Base-by-base conservation (phyloP, 495 filamentous ascomycete species). In the Pseudevernia furfuracea region DNA sequence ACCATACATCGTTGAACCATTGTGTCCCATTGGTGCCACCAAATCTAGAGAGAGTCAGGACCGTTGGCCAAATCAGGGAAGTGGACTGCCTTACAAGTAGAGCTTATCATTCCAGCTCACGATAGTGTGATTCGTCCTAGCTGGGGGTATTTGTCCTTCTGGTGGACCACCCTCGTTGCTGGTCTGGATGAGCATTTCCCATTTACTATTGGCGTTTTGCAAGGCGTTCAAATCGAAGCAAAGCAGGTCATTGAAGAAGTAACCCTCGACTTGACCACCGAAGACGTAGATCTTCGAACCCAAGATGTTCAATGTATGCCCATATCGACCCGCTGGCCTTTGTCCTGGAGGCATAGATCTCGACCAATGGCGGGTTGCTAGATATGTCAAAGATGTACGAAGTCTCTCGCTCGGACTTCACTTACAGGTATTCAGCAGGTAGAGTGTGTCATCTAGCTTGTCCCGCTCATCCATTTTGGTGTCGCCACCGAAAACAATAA, bases 1-100 rank as follows among this genome's bases (percentile, higher is more conserved):
- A 86, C 95, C 95, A 99, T 30, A 99, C 95, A 71, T 99, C 95
- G 71, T 97, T 99, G 75, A 96, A 99, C 95, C 95, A 97, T 63
- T 86, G 82, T 28, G 89, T 81, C 49, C 93, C 92, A 69, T 97
- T 96, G 0, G 95, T 97, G 55, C 95, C 95, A 65, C 95, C 95
- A 73, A 99, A 99, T 53, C 91, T 96, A 58, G 12, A 38, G 0
- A 30, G 19, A 36, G 36, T 52, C 38, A 68, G 23, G 71, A 55
- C 15, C 52, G 52, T 66, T 68, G n/a, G 14, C 38, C 32, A 14
- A 37, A 19, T n/a, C 17, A 61, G 64, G 61, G 30, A 28, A 55
- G 23, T n/a, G 43, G 55, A 56, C n/a, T 43, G 32, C 44, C 90
- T 83, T 82, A 96, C 87, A 99, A 77, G 72, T 90, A 99, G 63